phyloP scores from a whole-genome alignment of 2,329 filamentous ascomycete genomes.

The Aspergillus niger region DNA sequence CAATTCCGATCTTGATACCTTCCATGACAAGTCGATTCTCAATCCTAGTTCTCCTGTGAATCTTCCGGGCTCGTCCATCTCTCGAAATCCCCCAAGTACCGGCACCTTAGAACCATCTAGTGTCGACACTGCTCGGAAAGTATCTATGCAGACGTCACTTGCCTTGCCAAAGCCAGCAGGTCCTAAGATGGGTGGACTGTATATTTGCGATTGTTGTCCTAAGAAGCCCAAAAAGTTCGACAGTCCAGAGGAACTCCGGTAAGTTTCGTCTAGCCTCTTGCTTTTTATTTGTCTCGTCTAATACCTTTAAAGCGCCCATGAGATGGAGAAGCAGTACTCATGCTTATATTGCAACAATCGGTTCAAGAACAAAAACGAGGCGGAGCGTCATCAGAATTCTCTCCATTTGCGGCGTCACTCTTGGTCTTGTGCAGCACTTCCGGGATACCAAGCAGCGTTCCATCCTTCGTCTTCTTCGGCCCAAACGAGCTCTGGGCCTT shows the following conservation, averaged over 20 bases:
- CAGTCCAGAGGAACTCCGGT: constrained; percentile 80
- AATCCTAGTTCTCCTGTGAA: constrained; percentile 51
- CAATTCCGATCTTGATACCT: constrained; percentile 56
- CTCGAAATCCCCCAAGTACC: constrained; percentile 39
- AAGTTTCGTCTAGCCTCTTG: constrained; percentile 41
- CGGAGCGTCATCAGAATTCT: constrained; percentile 93
- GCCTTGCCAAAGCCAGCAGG: constrained; percentile 37
- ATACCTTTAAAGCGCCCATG: constrained; percentile 66
- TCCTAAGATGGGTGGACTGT: constrained; percentile 58
- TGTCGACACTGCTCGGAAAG: constrained; percentile 48
- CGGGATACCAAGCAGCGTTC: constrained; percentile 76
- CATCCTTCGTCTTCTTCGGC: constrained; percentile 67
- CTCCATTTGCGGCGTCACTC: constrained; percentile 89
- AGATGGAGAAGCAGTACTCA: constrained; percentile 94
- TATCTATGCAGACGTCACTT: constrained; percentile 45
- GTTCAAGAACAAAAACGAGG: constrained; percentile 99
- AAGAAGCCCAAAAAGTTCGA: constrained; percentile 98
- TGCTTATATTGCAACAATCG: constrained; percentile 91
- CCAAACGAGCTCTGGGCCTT: constrained; percentile 39
- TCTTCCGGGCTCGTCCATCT: constrained; percentile 39
- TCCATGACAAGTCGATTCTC: constrained; percentile 54
- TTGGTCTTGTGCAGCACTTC: constrained; percentile 91
- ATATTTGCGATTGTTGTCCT: constrained; percentile 90
- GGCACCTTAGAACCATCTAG: constrained; percentile 43
- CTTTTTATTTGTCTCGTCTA: background rate